A percentile compares a stretch with the other conserved stretches of the same genome.
Evolutionary conservation across 345 rosid species (phyloP).

Genomic region (Populus euphratica): DNA sequence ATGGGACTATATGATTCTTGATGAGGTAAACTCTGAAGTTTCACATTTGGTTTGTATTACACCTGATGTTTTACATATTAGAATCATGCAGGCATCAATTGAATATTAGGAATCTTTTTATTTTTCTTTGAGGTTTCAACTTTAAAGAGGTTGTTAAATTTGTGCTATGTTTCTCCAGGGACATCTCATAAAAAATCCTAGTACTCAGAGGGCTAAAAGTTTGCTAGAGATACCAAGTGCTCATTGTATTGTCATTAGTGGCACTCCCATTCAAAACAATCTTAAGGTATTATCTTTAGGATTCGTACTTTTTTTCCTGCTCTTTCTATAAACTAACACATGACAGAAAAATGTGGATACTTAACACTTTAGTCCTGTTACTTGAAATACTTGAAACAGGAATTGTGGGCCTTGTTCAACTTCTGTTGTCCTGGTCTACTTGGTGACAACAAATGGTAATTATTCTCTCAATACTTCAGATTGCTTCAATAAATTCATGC

Average conservation of each 20-base stretch:
- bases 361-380: background rate
- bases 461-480: slow-evolving; percentile 13
- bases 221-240: slow-evolving; percentile 91
- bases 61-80: background rate
- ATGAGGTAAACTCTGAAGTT: slow-evolving; percentile 57
- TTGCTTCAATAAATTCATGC: slow-evolving; percentile 17
- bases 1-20: slow-evolving; percentile 98
- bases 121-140: slow-evolving; percentile 1
- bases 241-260: slow-evolving; percentile 84
- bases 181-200: slow-evolving; percentile 94
- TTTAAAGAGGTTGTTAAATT: background rate
- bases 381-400: slow-evolving; percentile 43
- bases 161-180: slow-evolving; percentile 45
- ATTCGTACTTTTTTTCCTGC: slow-evolving; percentile 5
- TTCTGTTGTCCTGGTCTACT: slow-evolving; percentile 85
- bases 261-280: slow-evolving; percentile 96
- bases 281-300: slow-evolving; percentile 59
- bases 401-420: slow-evolving; percentile 93
- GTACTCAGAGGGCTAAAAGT: slow-evolving; percentile 95
- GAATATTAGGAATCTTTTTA: background rate
- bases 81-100: background rate
- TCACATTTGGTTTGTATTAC: background rate
- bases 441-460: slow-evolving; percentile 79
- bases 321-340: slow-evolving; percentile 3
- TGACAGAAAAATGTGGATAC: background rate